These are phyloP conservation scores for Pythium apleroticum DNA, from an alignment of 352 stramenopile species.

Conservation along the genomic window DNA sequence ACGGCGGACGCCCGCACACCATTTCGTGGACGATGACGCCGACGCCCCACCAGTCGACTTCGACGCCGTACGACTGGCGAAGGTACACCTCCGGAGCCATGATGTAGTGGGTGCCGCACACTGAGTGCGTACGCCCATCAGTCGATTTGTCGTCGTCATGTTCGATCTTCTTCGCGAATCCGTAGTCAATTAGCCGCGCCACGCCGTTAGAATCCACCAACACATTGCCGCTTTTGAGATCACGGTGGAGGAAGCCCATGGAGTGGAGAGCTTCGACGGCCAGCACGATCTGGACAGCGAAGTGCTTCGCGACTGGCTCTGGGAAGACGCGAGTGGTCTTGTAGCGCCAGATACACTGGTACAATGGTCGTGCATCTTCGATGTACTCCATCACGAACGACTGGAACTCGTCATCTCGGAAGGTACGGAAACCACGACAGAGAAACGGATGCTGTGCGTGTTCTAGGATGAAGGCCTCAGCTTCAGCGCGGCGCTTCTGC, in stretches of 20 bases:
- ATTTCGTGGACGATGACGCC: conserved; percentile 81
- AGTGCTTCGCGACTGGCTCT: conserved; percentile 54
- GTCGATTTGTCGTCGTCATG: conserved; percentile 17
- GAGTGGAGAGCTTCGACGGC: conserved; percentile 53
- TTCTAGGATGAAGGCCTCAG: conserved; percentile 51
- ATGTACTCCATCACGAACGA: conserved; percentile 62
- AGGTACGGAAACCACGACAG: conserved; percentile 26
- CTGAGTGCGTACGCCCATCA: conserved; percentile 31
- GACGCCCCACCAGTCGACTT: conserved; percentile 74
- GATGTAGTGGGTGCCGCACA: conserved; percentile 75
- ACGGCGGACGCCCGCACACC: conserved; percentile 57
- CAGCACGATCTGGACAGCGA: conserved; percentile 69
- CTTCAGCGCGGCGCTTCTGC: conserved; percentile 43
- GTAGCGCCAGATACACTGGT: conserved; percentile 72
- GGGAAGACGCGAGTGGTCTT: conserved; percentile 39
- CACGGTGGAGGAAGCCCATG: conserved; percentile 63
- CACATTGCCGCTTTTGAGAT: conserved; percentile 83
- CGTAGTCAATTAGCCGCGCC: conserved; percentile 75
- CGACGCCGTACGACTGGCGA: conserved; percentile 32
- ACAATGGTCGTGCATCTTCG: conserved; percentile 51
- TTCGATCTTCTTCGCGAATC: conserved; percentile 62
- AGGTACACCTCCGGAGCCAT: conserved; percentile 71
- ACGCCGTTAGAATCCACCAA: conserved; percentile 44
- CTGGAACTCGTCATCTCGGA: conserved; percentile 25
- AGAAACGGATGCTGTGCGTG: conserved; percentile 46